A percentile compares a stretch with the other conserved stretches of the same genome.
Conservation (phyloP, 2,329 filamentous ascomycete species). For the Pyrenochaeta sp. region DNA sequence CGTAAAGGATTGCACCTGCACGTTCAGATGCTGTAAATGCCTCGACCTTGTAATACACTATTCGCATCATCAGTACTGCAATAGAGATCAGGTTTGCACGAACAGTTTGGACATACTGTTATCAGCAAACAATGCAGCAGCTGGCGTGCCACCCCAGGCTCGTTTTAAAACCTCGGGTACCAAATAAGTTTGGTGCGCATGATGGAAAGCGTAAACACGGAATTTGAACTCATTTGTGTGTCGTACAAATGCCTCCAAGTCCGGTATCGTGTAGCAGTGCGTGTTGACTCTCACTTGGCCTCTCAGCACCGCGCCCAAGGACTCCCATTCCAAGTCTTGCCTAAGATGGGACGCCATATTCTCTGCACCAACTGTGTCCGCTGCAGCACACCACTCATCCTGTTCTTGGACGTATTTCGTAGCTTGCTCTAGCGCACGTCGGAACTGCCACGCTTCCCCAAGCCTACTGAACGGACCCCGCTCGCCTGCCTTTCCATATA, state of each 20-base stretch:
- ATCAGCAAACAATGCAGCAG: conserved; percentile 71
- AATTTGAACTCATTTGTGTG: conserved; percentile 78
- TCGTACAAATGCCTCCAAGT: conserved; percentile 73
- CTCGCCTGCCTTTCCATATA: conserved; percentile 65
- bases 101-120: conserved; percentile 56
- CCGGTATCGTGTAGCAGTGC: conserved; percentile 75
- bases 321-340: conserved; percentile 70
- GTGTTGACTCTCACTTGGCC: conserved; percentile 75
- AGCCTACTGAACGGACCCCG: conserved; percentile 67
- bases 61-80: neutral
- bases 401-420: conserved; percentile 65
- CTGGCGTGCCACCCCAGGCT: conserved; percentile 49
- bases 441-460: conserved; percentile 74
- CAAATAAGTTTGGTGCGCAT: conserved; percentile 72
- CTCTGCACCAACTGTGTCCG: conserved; percentile 60
- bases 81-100: neutral
- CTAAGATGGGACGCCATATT: conserved; percentile 67
- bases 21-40: conserved; percentile 71
- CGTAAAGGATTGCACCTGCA: conserved; percentile 72
- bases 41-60: conserved; percentile 74
- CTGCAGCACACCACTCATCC: conserved; percentile 73
- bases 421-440: conserved; percentile 73
- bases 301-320: conserved; percentile 68
- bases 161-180: conserved; percentile 66
- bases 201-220: conserved; percentile 71